Base-by-base conservation (phyloP, 2,329 filamentous ascomycete species). In the Exophiala sideris region DNA sequence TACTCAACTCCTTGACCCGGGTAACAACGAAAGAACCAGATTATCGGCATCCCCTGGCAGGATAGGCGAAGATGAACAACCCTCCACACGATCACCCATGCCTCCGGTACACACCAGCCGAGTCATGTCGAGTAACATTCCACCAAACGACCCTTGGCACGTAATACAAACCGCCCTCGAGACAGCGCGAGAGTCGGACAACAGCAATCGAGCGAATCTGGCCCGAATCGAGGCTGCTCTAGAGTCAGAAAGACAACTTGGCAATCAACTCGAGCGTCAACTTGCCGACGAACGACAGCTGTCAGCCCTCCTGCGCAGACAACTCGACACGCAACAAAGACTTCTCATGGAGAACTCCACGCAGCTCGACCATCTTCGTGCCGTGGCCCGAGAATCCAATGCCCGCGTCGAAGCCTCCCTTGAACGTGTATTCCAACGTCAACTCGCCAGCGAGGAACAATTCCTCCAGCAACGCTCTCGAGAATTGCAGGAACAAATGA, bases 21-120 rank as follows among this genome's bases (percentile, higher is more conserved):
- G 70, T 42, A 65, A 71, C 5, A 68, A 59, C 44, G 62, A 70
- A 45, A 68, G 69, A 44, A 63, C 71, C 10, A 69, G 68, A 56
- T 71, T 71, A 67, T 72, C 71, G 20, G 64, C 70, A 18, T 74
- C 73, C 12, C 73, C 72, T 11, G 67, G 66, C 6, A 72, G 71
- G 14, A 62, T 74, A 8, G 66, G 68, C 33, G 63, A 70, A 24
- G 62, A 67, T 6, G 66, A 59, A 29, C 44, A 58, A 1, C 33
- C 35, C 1, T 36, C 57, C 10, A 29, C 40, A 45, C 50, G 41
- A 52, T 52, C 14, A 44, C 54, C 12, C 50, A 54, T 29, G 47
- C 56, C 14, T 36, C 57, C 14, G 56, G 24, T 8, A 29, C 24
- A 29, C 24, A 29, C 24, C 24, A 29, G 24, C 24, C 24, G 24